Conservation (phyloP, 192 early-diverging fungal species). For the Podila horticola region DNA sequence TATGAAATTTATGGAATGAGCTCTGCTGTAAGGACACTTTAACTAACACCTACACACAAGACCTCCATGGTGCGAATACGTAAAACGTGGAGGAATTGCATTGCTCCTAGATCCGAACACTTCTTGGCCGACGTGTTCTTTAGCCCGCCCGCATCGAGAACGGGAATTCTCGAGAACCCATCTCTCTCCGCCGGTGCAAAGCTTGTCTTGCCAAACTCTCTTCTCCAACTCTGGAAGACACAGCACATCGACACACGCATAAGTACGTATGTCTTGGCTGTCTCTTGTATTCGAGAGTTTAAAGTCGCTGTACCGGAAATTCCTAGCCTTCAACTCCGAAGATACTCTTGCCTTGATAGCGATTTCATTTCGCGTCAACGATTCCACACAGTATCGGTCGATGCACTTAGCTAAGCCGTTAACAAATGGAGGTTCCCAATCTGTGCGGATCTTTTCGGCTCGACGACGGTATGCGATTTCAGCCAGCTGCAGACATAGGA, state of each 20-base stretch:
- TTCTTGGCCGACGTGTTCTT: constrained; percentile 3
- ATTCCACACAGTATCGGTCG: constrained; percentile 2
- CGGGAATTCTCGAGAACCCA: constrained; percentile 23
- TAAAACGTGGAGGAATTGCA: constrained; percentile 6
- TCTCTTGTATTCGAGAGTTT: constrained; percentile 14
- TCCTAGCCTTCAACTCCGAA: constrained; percentile 12
- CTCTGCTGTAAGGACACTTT: constrained; percentile 2
- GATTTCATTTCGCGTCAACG: constrained; percentile 20
- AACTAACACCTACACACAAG: constrained; percentile 10
- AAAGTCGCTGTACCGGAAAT: constrained; percentile 19
- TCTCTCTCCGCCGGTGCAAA: constrained; percentile 17
- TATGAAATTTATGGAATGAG: constrained; percentile 3
- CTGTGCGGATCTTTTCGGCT: neutral
- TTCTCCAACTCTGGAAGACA: constrained; percentile 27
- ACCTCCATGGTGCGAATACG: constrained; percentile 9
- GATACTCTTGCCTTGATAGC: constrained; percentile 19
- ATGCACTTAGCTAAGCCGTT: constrained; percentile 16
- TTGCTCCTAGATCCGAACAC: constrained; percentile 2
- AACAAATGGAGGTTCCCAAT: constrained; percentile 10
- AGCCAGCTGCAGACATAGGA: constrained; percentile 19
- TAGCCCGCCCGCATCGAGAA: constrained; percentile 10
- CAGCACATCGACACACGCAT: constrained; percentile 28
- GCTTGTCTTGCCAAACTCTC: constrained; percentile 14
- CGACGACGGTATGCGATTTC: constrained; percentile 24
- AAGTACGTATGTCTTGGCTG: constrained; percentile 15